Evolutionary conservation across 352 stramenopile genomes (phyloP).

Genomic region (Elongisporangium undulatum): DNA sequence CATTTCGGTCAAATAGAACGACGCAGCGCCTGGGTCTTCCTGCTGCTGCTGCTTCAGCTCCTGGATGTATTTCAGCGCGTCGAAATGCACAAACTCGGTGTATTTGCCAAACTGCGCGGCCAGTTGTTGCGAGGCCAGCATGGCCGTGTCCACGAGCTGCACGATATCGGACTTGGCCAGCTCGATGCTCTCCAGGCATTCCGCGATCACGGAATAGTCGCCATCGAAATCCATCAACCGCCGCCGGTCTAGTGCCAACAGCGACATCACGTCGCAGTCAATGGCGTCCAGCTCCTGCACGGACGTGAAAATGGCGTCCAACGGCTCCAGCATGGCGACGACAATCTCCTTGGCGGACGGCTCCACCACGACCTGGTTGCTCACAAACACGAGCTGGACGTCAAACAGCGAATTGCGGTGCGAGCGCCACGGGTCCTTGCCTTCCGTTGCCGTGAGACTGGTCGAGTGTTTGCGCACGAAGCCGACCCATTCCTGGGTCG

Average conservation of each 20-base stretch:
- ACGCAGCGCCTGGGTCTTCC: conserved; percentile 9
- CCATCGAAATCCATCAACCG: conserved; percentile 55
- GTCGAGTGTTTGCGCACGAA: conserved; percentile 37
- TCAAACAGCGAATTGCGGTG: conserved; percentile 78
- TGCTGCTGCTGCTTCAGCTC: conserved; percentile 14
- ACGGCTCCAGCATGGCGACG: conserved; percentile 61
- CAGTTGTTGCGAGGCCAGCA: conserved; percentile 62
- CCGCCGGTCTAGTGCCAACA: conserved; percentile 67
- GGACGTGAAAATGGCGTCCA: conserved; percentile 72
- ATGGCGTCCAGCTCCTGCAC: conserved; percentile 82
- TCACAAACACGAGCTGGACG: conserved; percentile 59
- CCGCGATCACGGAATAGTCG: conserved; percentile 33
- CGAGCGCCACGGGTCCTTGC: conserved; percentile 35
- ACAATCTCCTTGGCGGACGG: conserved; percentile 72
- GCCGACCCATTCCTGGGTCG: conserved; percentile 48
- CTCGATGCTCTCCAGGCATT: conserved; percentile 41
- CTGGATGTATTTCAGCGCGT: conserved; percentile 71
- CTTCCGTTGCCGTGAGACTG: background rate
- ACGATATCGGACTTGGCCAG: conserved; percentile 51
- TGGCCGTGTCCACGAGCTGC: conserved; percentile 49
- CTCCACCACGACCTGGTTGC: conserved; percentile 46
- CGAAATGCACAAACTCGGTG: conserved; percentile 81
- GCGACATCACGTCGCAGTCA: conserved; percentile 89
- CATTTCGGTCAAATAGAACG: conserved; percentile 41
- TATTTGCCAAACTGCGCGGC: conserved; percentile 72